Base-by-base conservation (phyloP, 768 basidiomycete species). In the Leccinum subgranulosum region DNA sequence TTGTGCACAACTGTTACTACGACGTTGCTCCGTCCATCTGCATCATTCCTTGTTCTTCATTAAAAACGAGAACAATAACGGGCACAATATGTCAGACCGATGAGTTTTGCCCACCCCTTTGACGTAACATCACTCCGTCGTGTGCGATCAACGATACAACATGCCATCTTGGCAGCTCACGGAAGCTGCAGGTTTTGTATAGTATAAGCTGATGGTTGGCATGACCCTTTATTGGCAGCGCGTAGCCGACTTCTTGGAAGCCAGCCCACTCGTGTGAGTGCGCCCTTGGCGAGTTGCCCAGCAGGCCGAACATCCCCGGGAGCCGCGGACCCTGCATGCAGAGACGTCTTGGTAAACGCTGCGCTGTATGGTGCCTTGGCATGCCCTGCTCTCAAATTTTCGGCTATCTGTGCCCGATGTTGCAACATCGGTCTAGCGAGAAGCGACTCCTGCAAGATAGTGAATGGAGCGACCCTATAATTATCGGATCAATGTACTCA, bases 351-450 rank as follows among this genome's bases (percentile, higher is more conserved):
- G 3, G 69, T 61, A 47, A 72, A 74, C 23, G 53, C 54, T 19
- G 59, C 62, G 17, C 62, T 56, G 29, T 66, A 69, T 0, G 62
- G 66, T 14, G 51, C 52, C 56, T 58, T 62, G 58, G 67, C 60
- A 48, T 61, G 57, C 45, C 59, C 60, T 70, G 76, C 63, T 69
- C 73, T 64, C 67, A 73, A 63, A 53, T 62, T 64, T 62, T 69
- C 69, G 55, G 69, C 68, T 29, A 66, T 54, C 76, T 79, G 72
- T 77, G 36, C 62, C 77, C 55, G 80, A 74, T 49, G 80, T 62
- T 58, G 77, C 65, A 67, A 76, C 77, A 87, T 64, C 0, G 89
- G 88, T 50, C 80, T 79, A 2, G 89, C 90, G 48, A 92, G 67
- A 31, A 91, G 70, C 34, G 81, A 80, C 60, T 89, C 87, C 90